Evolutionary conservation across 352 stramenopile genomes (phyloP), one percentile per base, ranked within the genome.

Genomic region (Phytophthora pluvialis): DNA sequence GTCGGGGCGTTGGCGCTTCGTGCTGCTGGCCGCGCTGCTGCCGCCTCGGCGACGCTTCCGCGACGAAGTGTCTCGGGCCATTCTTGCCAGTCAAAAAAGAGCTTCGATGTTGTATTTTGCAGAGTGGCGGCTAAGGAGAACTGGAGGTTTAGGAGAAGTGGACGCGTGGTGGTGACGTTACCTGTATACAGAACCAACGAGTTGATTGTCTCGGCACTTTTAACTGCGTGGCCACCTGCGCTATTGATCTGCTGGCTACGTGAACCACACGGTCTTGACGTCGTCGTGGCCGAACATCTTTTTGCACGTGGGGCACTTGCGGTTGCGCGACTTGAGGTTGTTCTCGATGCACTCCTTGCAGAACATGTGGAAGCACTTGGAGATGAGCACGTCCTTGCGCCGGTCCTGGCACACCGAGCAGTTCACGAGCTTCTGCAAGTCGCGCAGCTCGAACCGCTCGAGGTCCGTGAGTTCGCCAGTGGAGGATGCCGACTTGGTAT

Each of bases 221-320:
- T 67, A 58, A 52, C 57, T 49, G 38, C 46, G 42, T 42, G 39
- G 44, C 36, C 36, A 59, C 25, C 26, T 59, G 47, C 32, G 18
- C 29, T 39, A 48, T 29, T 12, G n/a, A 13, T 21, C 25, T 33
- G 40, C 26, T 38, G n/a, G 32, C 67, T 89, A 95, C 47, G 87
- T 92, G 62, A 91, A 88, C 83, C 84, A 96, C 13, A 93, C 85
- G 21, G 64, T 73, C 70, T 96, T 96, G 55, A 96, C 80, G 46
- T 96, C 88, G 64, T 96, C 88, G 51, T 94, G 86, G 35, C 88
- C 88, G 75, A 93, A 96, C 88, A 96, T 96, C 75, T 93, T 94
- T 70, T 94, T 96, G 81, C 88, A 96, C 35, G 84, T 94, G 13
- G 88, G 88, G 56, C 88, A 96, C 73, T 96, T 96, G 69, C 88